These are phyloP conservation scores for Oryza officinalis DNA, from an alignment of 176 grass and related monocot species.

Conservation along the genomic window DNA sequence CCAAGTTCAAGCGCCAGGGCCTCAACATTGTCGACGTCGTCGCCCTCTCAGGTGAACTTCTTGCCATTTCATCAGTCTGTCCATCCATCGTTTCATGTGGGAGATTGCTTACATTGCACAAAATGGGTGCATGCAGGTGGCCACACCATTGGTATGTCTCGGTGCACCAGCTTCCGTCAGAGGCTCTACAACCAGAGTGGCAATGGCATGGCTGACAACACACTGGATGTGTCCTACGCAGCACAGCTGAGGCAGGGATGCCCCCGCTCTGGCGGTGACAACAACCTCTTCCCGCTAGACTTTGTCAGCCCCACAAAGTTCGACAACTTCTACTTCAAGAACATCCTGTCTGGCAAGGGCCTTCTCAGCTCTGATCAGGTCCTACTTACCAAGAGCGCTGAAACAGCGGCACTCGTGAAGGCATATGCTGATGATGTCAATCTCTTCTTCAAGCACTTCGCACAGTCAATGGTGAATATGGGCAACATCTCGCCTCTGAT, in stretches of 20 bases:
- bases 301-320: conserved; percentile 60
- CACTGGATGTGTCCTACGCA: conserved; percentile 52
- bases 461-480: conserved; percentile 89
- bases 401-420: conserved; percentile 66
- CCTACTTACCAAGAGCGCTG: conserved; percentile 60
- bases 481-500: conserved; percentile 78
- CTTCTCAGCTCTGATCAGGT: conserved; percentile 86
- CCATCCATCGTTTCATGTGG: neutral
- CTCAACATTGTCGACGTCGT: conserved; percentile 74
- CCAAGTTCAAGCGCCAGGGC: conserved; percentile 82
- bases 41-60: conserved; percentile 61
- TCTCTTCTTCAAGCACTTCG: conserved; percentile 87
- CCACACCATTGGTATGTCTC: conserved; percentile 82
- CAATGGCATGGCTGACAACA: conserved; percentile 68
- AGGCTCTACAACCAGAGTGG: conserved; percentile 87
- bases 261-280: conserved; percentile 67
- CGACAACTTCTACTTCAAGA: conserved; percentile 91
- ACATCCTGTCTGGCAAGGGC: conserved; percentile 63
- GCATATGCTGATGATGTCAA: conserved; percentile 61
- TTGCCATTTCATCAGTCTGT: neutral
- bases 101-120: neutral
- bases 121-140: conserved; percentile 47
- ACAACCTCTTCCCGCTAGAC: conserved; percentile 89
- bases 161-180: conserved; percentile 88
- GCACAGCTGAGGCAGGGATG: conserved; percentile 56